Evolutionary conservation across 148 eudicot species (phyloP).

Genomic region (Suaeda aralocaspica): DNA sequence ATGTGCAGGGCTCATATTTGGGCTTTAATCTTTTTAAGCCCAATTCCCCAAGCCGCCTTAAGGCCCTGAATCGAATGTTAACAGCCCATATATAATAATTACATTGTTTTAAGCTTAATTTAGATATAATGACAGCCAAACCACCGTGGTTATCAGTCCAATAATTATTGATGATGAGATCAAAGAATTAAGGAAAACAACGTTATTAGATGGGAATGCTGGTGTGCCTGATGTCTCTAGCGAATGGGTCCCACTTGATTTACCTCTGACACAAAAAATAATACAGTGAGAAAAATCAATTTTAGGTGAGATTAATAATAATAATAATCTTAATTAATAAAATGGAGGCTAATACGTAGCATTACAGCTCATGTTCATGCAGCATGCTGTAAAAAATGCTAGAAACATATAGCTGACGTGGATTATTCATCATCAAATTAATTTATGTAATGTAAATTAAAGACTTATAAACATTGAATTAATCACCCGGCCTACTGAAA

Average conservation of each 20-base stretch:
- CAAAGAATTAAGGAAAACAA: not conserved
- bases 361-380: not conserved
- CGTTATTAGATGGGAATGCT: not conserved
- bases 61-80: not conserved
- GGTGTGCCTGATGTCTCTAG: slow-evolving; percentile 19
- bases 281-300: not conserved
- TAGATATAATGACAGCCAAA: slow-evolving; percentile 19
- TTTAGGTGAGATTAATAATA: not conserved
- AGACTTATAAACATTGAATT: no score
- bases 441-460: not conserved
- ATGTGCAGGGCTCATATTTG: not conserved
- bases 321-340: not conserved
- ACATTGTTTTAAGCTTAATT: not conserved
- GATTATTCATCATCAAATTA: not conserved
- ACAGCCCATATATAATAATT: not conserved
- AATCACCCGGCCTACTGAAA: no score
- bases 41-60: not conserved
- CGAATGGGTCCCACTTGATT: slow-evolving; percentile 22
- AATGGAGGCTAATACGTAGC: not conserved
- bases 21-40: not conserved
- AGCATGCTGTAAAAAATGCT: not conserved
- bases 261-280: slow-evolving; percentile 14
- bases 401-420: slow-evolving; percentile 7
- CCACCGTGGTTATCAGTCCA: not conserved
- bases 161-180: slow-evolving; percentile 7